These are phyloP conservation scores for Candida sakaeoensis DNA, from an alignment of 805 yeast genomes.

Conservation along the genomic window DNA sequence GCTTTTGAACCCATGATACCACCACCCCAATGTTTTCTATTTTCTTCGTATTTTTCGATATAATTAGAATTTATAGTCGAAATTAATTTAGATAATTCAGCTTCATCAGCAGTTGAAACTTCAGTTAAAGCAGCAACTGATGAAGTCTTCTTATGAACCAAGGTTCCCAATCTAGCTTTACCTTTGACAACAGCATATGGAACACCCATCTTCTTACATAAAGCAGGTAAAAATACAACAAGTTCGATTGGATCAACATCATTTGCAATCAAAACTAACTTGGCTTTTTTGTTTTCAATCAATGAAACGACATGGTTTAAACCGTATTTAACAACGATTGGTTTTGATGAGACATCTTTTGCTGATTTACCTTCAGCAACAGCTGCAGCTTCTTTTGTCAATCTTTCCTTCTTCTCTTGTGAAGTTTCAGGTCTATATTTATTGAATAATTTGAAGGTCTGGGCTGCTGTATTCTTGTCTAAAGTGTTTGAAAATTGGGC, in stretches of 20 bases:
- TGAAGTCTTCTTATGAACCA: conserved; percentile 96
- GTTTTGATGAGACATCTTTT: conserved; percentile 95
- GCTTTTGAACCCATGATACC: conserved; percentile 97
- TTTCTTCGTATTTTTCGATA: conserved; percentile 88
- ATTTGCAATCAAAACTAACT: conserved; percentile 94
- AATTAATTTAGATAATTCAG: conserved; percentile 88
- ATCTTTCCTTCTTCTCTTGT: conserved; percentile 98
- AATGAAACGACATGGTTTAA: conserved; percentile 97
- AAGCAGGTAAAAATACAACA: conserved; percentile 96
- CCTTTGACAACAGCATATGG: conserved; percentile 56
- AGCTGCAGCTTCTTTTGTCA: conserved; percentile 98
- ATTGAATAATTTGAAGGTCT: conserved; percentile 94
- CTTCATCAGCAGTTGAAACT: conserved; percentile 90
- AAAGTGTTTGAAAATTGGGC: conserved; percentile 94
- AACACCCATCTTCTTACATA: conserved; percentile 98
- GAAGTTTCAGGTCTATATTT: conserved; percentile 98
- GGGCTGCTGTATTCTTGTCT: conserved; percentile 98
- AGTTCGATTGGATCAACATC: conserved; percentile 99
- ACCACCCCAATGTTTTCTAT: conserved; percentile 99
- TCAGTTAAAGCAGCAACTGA: conserved; percentile 97
- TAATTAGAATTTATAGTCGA: conserved; percentile 93
- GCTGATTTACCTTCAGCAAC: conserved; percentile 97
- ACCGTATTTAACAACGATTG: conserved; percentile 96
- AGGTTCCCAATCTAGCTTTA: conserved; percentile 49
- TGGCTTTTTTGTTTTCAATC: conserved; percentile 97